Evolutionary conservation across 1,284 basidiomycete species (phyloP), one percentile per base, ranked within the genome.

Genomic region (Malassezia pachydermatis): DNA sequence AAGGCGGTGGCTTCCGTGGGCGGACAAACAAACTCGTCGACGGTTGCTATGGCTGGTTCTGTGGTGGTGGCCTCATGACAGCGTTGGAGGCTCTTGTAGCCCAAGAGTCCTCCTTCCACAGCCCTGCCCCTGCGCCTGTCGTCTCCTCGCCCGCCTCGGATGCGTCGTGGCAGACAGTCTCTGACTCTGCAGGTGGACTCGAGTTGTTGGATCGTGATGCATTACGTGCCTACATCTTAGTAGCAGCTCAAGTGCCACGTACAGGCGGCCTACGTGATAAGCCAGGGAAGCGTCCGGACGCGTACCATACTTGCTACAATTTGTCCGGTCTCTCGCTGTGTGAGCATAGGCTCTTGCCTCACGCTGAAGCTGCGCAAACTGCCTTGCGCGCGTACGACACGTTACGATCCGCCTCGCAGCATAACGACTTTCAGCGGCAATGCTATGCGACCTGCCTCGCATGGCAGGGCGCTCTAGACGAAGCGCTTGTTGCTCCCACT

Each of bases 21-120:
- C 77, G 94, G 35, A 88, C 87, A 51, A 99, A 98, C 73, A 99
- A 99, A 74, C 79, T 99, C 11, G 92, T 99, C 0, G 94, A 99
- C 66, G 94, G 92, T 2, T 99, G 94, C 74, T 99, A 98, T 73
- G 83, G 86, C 25, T 98, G 94, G 94, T 98, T 71, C 52, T 60
- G 89, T 85, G 86, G 90, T 23, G 92, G 86, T 2, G 90, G 90
- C 0, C 79, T 84, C n/a, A 86, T 94, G 67, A 78, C 80, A 0
- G 75, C 95, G 9, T 74, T 94, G 0, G 84, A 85, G 45, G 81
- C 74, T 17, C 60, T 84, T 10, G 72, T 84, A 1, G 27, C 13
- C 16, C 6, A 6, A 23, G 14, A 14, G 41, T 10, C 25, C 6
- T 10, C 22, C 16, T 6, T 25, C 19, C 13, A 5, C 8, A 20